Percentiles rank a stretch among this genome's conserved stretches.
These are phyloP conservation scores for Vitis rupestris DNA, from an alignment of 164 flowering plant species.

Conservation along the genomic window DNA sequence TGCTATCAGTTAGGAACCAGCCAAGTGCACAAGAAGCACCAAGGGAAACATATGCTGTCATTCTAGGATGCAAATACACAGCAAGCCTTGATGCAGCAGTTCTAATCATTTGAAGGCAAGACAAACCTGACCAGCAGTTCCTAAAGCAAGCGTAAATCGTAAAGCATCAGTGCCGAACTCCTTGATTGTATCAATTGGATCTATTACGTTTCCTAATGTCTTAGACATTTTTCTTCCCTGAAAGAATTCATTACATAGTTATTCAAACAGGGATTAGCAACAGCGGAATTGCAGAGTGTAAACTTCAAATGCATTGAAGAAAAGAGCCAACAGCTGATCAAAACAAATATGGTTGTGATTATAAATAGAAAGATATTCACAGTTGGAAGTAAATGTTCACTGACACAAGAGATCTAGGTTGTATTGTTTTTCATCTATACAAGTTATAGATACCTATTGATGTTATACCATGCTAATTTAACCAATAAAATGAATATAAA, in stretches of 20 bases:
- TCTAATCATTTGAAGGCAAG: conserved; percentile 7
- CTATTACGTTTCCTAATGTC: conserved; percentile 89
- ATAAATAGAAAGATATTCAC: no score
- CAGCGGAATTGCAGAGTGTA: no score
- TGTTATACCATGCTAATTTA: no score
- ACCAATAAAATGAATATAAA: no score
- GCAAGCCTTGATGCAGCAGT: conserved; percentile 2
- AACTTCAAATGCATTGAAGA: no score
- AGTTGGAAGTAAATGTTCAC: no score
- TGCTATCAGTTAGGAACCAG: neutral
- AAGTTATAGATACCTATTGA: no score
- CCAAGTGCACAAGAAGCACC: neutral
- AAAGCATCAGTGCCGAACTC: conserved; percentile 96
- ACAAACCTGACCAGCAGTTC: conserved; percentile 97
- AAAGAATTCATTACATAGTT: conserved; percentile 7
- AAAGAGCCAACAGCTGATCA: no score
- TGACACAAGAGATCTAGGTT: no score
- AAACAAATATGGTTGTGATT: no score
- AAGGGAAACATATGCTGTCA: neutral
- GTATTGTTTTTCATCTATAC: no score
- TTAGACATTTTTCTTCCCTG: conserved; percentile 99
- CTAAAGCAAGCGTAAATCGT: conserved; percentile 78
- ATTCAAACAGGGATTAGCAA: no score
- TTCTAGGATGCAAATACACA: neutral
- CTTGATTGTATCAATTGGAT: conserved; percentile 82